Evolutionary conservation across 768 basidiomycete genomes (phyloP), one percentile per base, ranked within the genome.

Genomic region (Serendipita sp.): DNA sequence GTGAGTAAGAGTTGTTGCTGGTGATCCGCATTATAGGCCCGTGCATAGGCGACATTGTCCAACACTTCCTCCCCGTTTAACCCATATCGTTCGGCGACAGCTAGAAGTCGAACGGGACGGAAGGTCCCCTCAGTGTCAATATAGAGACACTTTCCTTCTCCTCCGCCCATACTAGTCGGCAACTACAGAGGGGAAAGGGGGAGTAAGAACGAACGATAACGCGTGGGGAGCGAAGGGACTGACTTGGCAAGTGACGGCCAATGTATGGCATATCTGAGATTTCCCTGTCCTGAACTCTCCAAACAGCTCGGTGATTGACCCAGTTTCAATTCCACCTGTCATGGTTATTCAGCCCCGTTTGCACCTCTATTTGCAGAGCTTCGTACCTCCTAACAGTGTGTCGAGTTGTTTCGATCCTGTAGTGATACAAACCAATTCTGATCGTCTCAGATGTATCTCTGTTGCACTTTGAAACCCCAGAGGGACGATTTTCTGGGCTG

Each of bases 81-180:
- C n/a, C 96, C 96, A 71, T 86, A 94, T 60, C 96, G 79, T 74
- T 96, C 94, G 2, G 96, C 95, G 11, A 94, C 90, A 0, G 95
- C 92, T 41, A 98, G 80, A 48, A 98, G 78, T 61, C 96, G 88
- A 43, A 90, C 89, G 22, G 96, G 96, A 68, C 96, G 92, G 78
- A 99, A 99, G 7, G 96, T 99, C 28, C 95, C 95, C 70, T 99
- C 96, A 0, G 96, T 98, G 72, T 99, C 96, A 74, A 99, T 97
- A 73, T 96, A 99, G 48, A 99, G 77, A 70, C 95, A 97, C 75
- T 99, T 99, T 42, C 96, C 96, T 74, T 99, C 96, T 13, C 96
- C 96, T 16, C 96, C 96, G 20, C 96, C 95, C 94, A 98, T 97
- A 69, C 82, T 86, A 44, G 93, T 87, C 1, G 96, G 96, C 14